Evolutionary conservation across 2,329 filamentous ascomycete genomes (phyloP).

Genomic region (Fusarium proliferatum): DNA sequence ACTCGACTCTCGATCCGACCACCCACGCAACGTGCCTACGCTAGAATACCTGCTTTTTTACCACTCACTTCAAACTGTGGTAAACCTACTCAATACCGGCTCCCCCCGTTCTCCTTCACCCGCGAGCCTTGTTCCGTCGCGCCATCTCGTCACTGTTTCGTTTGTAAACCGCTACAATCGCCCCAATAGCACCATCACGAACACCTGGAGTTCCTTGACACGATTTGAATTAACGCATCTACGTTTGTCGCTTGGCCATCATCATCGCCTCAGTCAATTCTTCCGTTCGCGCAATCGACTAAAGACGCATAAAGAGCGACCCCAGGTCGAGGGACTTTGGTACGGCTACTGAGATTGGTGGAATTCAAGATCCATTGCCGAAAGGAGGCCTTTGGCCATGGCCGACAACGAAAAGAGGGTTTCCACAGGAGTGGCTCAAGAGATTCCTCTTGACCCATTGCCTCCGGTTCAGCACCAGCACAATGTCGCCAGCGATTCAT

Average conservation of each 20-base stretch:
- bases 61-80: conserved; percentile 1
- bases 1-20: conserved; percentile 18
- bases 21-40: conserved; percentile 18
- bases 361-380: conserved; percentile 30
- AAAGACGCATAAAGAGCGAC: conserved; percentile 14
- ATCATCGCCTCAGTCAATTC: not conserved
- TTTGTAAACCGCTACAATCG: not conserved
- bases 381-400: conserved; percentile 46
- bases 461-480: conserved; percentile 35
- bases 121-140: conserved; percentile 1
- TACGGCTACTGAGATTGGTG: conserved; percentile 31
- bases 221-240: not conserved
- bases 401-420: conserved; percentile 47
- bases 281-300: conserved; percentile 9
- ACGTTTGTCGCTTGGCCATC: not conserved
- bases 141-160: conserved; percentile 1
- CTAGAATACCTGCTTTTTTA: conserved; percentile 18
- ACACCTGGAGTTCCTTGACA: not conserved
- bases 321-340: conserved; percentile 9
- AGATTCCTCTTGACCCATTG: conserved; percentile 30
- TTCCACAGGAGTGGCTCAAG: conserved; percentile 32
- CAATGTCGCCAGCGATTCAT: conserved; percentile 31
- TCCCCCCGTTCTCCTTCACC: conserved; percentile 10
- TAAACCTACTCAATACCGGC: conserved; percentile 11
- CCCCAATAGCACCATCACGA: not conserved